Conservation (phyloP, 371 early-diverging fungal genomes). For the Mortierella sp. region DNA sequence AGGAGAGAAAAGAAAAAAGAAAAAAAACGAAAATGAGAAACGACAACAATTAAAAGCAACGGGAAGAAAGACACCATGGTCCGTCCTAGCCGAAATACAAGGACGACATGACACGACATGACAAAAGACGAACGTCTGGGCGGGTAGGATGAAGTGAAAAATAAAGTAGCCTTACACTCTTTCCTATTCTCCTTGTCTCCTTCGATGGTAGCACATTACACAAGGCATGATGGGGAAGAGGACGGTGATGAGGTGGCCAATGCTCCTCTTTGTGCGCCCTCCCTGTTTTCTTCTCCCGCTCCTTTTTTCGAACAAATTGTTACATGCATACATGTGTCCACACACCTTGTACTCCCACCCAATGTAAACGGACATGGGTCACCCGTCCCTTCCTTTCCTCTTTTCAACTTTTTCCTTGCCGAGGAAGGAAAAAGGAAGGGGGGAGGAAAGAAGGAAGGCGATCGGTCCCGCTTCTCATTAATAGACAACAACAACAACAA, state of each 20-base stretch:
- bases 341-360: background rate
- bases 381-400: background rate
- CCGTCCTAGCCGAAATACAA: background rate
- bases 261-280: background rate
- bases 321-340: background rate
- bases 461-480: background rate
- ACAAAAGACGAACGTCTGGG: background rate
- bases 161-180: background rate
- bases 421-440: background rate
- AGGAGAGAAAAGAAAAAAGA: background rate
- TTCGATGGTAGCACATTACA: background rate
- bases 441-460: background rate
- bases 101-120: too few relatives aligned
- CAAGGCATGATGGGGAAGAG: background rate
- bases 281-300: background rate
- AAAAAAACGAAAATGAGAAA: background rate
- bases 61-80: background rate
- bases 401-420: background rate
- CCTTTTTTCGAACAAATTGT: background rate
- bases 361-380: background rate
- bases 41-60: background rate
- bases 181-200: too few relatives aligned
- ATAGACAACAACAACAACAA: background rate
- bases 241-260: background rate
- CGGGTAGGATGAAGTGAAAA: background rate